These are phyloP conservation scores for Microthlaspi erraticum DNA, from an alignment of 345 rosid genomes.

Conservation along the genomic window DNA sequence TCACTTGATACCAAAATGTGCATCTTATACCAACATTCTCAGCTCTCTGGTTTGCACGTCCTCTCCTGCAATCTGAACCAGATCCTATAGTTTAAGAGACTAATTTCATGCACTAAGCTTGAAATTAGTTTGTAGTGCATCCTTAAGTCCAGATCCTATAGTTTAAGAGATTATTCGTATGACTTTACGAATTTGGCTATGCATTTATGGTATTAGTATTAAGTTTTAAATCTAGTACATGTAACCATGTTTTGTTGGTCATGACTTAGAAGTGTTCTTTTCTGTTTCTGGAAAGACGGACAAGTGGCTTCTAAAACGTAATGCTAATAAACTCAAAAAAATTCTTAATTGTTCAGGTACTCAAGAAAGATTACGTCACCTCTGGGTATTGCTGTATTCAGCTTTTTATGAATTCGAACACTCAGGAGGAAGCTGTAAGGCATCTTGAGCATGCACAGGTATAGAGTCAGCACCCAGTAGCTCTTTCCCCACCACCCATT, in stretches of 20 bases:
- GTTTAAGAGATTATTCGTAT: not conserved
- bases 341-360: slow-evolving; percentile 61
- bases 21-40: slow-evolving; percentile 6
- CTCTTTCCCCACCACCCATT: slow-evolving; percentile 24
- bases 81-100: not conserved
- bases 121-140: slow-evolving; percentile 18
- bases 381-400: slow-evolving; percentile 97
- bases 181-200: slow-evolving; percentile 11
- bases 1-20: slow-evolving; percentile 10
- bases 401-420: slow-evolving; percentile 85
- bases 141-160: slow-evolving; percentile 20
- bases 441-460: slow-evolving; percentile 94
- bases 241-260: slow-evolving; percentile 11
- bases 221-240: not conserved
- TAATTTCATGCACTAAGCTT: not conserved
- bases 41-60: slow-evolving; percentile 20
- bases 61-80: slow-evolving; percentile 24
- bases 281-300: slow-evolving; percentile 7
- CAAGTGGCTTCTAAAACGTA: slow-evolving; percentile 12
- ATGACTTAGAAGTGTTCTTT: slow-evolving; percentile 21
- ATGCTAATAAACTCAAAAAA: slow-evolving; percentile 11
- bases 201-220: not conserved
- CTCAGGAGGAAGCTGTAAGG: slow-evolving; percentile 89
- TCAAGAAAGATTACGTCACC: slow-evolving; percentile 90
- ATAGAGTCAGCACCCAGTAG: slow-evolving; percentile 29